These are phyloP conservation scores for Rhypophila decipiens DNA, from an alignment of 495 filamentous ascomycete species.

Conservation along the genomic window DNA sequence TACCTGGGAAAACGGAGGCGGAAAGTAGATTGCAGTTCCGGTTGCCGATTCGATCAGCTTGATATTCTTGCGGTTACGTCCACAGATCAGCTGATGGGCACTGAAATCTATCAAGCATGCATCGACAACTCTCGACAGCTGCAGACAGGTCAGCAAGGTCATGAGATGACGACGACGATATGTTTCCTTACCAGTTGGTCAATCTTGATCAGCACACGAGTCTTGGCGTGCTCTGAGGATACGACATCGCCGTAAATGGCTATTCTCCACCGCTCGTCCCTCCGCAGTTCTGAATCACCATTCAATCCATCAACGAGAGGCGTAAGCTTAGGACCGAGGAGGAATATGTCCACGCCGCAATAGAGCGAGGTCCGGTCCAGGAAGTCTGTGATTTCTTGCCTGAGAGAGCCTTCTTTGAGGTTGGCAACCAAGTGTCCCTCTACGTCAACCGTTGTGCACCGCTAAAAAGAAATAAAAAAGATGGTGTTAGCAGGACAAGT, in stretches of 20 bases:
- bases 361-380: slow-evolving; percentile 75
- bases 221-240: slow-evolving; percentile 95
- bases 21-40: slow-evolving; percentile 95
- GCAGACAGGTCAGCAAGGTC: slow-evolving; percentile 7
- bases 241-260: slow-evolving; percentile 94
- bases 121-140: slow-evolving; percentile 85
- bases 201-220: slow-evolving; percentile 90
- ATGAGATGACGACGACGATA: slow-evolving; percentile 5
- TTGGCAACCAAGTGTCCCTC: slow-evolving; percentile 84
- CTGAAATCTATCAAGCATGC: slow-evolving; percentile 75
- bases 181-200: slow-evolving; percentile 76
- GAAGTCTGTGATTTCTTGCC: slow-evolving; percentile 65
- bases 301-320: slow-evolving; percentile 58
- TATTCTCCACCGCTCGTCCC: slow-evolving; percentile 78
- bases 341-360: slow-evolving; percentile 93
- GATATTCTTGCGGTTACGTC: slow-evolving; percentile 89
- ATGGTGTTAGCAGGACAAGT: neutral
- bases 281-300: slow-evolving; percentile 43
- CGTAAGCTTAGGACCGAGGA: slow-evolving; percentile 73
- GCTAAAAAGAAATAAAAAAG: slow-evolving; percentile 45
- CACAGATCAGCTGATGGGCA: slow-evolving; percentile 83
- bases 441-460: slow-evolving; percentile 86
- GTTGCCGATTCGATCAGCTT: slow-evolving; percentile 92
- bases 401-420: slow-evolving; percentile 57
- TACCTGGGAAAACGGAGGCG: slow-evolving; percentile 81